A percentile compares a stretch with the other conserved stretches of the same genome.
Evolutionary conservation across 1,284 basidiomycete genomes (phyloP).

Genomic region (Rhodotorula sp.): DNA sequence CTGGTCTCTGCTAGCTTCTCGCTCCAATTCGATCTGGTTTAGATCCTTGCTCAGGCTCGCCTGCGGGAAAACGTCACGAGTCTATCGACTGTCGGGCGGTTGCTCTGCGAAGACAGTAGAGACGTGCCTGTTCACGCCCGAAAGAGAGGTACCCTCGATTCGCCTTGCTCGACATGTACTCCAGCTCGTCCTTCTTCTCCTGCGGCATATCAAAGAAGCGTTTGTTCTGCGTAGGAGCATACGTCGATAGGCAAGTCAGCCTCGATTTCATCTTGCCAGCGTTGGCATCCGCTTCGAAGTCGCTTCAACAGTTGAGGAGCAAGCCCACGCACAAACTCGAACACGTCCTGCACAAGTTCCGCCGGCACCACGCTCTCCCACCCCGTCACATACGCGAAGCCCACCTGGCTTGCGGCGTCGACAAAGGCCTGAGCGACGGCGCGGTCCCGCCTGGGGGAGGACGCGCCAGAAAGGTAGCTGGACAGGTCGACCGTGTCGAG

Average conservation of each 20-base stretch:
- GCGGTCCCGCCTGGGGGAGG: not conserved
- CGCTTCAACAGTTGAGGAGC: not conserved
- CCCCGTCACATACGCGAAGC: slow-evolving; percentile 25
- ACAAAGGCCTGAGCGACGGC: slow-evolving; percentile 3
- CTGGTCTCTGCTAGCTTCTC: slow-evolving; percentile 15
- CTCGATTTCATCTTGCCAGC: no score
- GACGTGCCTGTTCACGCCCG: slow-evolving; percentile 21
- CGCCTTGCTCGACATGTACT: slow-evolving; percentile 13
- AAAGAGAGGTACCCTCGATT: slow-evolving; percentile 26
- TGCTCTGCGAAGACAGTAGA: no score
- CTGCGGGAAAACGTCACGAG: not conserved
- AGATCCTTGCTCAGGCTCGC: slow-evolving; percentile 3
- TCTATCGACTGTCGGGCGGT: no score
- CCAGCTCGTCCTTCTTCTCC: slow-evolving; percentile 22
- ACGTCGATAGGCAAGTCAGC: not conserved
- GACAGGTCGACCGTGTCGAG: slow-evolving; percentile 27
- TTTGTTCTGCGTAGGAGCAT: slow-evolving; percentile 4
- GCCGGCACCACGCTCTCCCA: slow-evolving; percentile 16
- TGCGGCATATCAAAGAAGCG: slow-evolving; percentile 21
- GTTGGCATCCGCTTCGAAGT: not conserved
- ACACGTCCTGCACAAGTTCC: slow-evolving; percentile 20
- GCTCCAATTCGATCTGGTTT: slow-evolving; percentile 15
- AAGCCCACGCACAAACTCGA: slow-evolving; percentile 5
- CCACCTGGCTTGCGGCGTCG: not conserved
- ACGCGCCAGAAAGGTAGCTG: not conserved